Percentiles rank a stretch among this genome's conserved stretches.
phyloP scores from a whole-genome alignment of 139 green algal genomes.

The Tetraselmis chui region DNA sequence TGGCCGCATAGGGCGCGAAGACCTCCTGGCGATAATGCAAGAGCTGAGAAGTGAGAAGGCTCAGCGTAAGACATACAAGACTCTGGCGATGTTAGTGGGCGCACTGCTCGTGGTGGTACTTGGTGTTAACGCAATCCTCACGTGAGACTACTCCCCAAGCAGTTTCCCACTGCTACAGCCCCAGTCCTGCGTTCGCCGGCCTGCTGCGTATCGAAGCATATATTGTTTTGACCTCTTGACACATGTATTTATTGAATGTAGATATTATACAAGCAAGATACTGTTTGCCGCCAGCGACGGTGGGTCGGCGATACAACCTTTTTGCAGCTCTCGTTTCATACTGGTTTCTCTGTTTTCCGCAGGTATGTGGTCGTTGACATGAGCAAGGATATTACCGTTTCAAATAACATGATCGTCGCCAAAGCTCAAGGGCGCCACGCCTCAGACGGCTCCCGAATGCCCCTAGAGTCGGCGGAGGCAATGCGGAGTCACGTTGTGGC shows the following conservation, averaged over 20 bases:
- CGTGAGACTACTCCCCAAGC: too few relatives aligned
- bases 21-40: not conserved
- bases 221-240: too few relatives aligned
- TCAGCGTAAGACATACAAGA: not conserved
- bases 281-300: too few relatives aligned
- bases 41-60: not conserved
- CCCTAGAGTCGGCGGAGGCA: not conserved
- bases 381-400: not conserved
- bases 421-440: not conserved
- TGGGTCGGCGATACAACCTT: too few relatives aligned
- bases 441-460: not conserved
- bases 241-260: too few relatives aligned
- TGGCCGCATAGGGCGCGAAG: not conserved
- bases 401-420: not conserved
- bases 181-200: too few relatives aligned
- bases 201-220: too few relatives aligned
- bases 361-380: not conserved
- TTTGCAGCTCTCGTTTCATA: too few relatives aligned
- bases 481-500: not conserved
- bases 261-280: too few relatives aligned
- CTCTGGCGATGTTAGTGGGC: not conserved
- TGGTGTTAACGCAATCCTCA: not conserved
- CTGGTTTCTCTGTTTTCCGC: too few relatives aligned
- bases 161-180: too few relatives aligned
- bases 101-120: not conserved